Evolutionary conservation across 768 basidiomycete genomes (phyloP), one percentile per base, ranked within the genome.

Genomic region (Pisolithus tinctorius): DNA sequence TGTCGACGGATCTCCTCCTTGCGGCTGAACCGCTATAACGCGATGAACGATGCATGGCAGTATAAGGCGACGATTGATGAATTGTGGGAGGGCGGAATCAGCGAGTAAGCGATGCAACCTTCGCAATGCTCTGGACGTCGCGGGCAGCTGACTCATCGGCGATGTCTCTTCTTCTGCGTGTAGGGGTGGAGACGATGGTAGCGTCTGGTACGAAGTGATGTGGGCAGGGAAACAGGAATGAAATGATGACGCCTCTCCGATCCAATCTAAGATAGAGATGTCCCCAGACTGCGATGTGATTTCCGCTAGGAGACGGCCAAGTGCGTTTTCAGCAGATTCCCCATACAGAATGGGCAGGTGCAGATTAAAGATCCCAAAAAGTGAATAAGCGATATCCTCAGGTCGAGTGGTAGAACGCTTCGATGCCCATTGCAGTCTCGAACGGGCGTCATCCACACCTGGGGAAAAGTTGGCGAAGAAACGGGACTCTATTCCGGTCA

Each of bases 311-410:
- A 20, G 20, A 1, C 20, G 20, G 20, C 20, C 20, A 20, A 20
- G 20, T 20, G 20, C 20, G 20, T 20, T 20, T 20, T 20, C 20
- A 20, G 20, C 20, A 20, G 20, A 20, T 20, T 20, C 20, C 20
- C 20, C 20, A 20, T 20, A 20, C 20, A 20, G 2, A 20, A 20
- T 20, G 20, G 20, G 20, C 2, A 20, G 20, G 20, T 20, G 48
- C 23, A 66, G 44, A 29, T 57, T 58, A 20, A 64, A 62, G 40
- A 64, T 61, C 0, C 63, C 63, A 46, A 60, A 58, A 34, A 67
- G 59, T 36, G 60, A 66, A 49, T 69, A 69, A 0, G 63, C 62
- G 47, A 43, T 62, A 46, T 68, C 67, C 41, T 67, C 67, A 7
- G 46, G 26, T 27, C 60, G 62, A 36, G 67, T 63, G 23, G 67